These are phyloP conservation scores for Buxus sempervirens DNA, from an alignment of 164 flowering plant genomes.

Conservation along the genomic window DNA sequence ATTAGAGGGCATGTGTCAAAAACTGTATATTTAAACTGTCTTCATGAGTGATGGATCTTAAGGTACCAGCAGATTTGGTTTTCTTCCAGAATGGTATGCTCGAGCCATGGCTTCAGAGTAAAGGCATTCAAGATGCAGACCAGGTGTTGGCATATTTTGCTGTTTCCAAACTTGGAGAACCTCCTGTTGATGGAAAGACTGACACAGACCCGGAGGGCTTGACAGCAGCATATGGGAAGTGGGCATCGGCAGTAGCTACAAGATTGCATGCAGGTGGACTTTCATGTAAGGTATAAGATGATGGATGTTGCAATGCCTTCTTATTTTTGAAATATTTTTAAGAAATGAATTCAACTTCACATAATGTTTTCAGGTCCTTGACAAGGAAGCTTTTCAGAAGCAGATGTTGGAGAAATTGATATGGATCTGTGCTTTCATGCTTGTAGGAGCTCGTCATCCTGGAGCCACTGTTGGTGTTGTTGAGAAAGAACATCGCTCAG, in stretches of 20 bases:
- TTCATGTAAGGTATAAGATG: slow-evolving; percentile 72
- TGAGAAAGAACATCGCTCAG: slow-evolving; percentile 74
- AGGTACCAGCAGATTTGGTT: slow-evolving; percentile 88
- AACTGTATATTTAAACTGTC: background rate
- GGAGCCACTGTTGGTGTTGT: slow-evolving; percentile 93
- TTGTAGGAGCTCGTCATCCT: slow-evolving; percentile 96
- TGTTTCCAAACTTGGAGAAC: slow-evolving; percentile 90
- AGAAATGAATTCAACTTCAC: background rate
- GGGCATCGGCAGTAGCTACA: slow-evolving; percentile 84
- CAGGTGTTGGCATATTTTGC: slow-evolving; percentile 97
- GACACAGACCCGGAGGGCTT: slow-evolving; percentile 93
- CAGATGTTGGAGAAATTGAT: slow-evolving; percentile 97
- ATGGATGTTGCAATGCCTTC: background rate
- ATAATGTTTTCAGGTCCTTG: slow-evolving; percentile 55
- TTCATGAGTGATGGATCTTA: slow-evolving; percentile 13
- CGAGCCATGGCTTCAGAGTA: slow-evolving; percentile 93
- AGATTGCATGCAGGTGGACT: slow-evolving; percentile 81
- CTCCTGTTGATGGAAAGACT: slow-evolving; percentile 91
- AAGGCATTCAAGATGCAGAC: slow-evolving; percentile 73
- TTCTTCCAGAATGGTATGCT: slow-evolving; percentile 99
- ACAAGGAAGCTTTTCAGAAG: slow-evolving; percentile 83
- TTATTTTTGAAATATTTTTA: background rate
- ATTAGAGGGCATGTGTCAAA: too few species aligned
- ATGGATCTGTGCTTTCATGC: slow-evolving; percentile 97
- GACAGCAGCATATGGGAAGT: slow-evolving; percentile 96